Conservation (phyloP, 1,284 basidiomycete species). For the Apiotrichum porosum region DNA sequence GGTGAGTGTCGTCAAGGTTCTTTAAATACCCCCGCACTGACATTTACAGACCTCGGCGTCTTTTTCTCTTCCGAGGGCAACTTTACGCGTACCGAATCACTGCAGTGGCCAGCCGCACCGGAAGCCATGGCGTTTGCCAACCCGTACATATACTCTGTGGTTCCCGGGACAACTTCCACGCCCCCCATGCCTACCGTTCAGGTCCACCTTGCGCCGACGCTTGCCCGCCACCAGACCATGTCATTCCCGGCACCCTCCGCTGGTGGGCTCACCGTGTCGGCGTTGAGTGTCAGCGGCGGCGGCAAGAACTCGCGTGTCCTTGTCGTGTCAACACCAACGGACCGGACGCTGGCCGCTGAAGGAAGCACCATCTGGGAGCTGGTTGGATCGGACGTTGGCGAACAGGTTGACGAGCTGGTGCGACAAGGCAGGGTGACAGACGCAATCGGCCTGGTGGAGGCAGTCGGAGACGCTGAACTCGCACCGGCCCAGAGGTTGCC, state of each 20-base stretch:
- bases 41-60: constrained; percentile 64
- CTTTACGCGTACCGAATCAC: constrained; percentile 56
- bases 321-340: constrained; percentile 66
- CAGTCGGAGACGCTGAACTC: constrained; percentile 57
- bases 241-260: constrained; percentile 54
- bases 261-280: constrained; percentile 21
- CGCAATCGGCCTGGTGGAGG: constrained; percentile 73
- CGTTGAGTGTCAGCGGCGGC: neutral
- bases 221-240: constrained; percentile 61
- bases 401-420: constrained; percentile 82
- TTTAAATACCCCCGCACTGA: constrained; percentile 1
- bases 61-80: constrained; percentile 68
- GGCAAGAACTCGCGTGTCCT: constrained; percentile 43
- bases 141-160: constrained; percentile 76
- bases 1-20: constrained; percentile 54
- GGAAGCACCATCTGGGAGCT: constrained; percentile 77
- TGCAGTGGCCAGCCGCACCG: constrained; percentile 75
- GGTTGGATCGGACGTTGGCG: constrained; percentile 64
- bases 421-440: constrained; percentile 67
- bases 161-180: constrained; percentile 52
- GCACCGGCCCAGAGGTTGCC: constrained; percentile 57
- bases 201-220: constrained; percentile 71
- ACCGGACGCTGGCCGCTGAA: constrained; percentile 60
- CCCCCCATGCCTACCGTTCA: constrained; percentile 61
- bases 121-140: constrained; percentile 77